Evolutionary conservation across 1,139 yeast genomes (phyloP).

Genomic region (Yamadazyma sp.): DNA sequence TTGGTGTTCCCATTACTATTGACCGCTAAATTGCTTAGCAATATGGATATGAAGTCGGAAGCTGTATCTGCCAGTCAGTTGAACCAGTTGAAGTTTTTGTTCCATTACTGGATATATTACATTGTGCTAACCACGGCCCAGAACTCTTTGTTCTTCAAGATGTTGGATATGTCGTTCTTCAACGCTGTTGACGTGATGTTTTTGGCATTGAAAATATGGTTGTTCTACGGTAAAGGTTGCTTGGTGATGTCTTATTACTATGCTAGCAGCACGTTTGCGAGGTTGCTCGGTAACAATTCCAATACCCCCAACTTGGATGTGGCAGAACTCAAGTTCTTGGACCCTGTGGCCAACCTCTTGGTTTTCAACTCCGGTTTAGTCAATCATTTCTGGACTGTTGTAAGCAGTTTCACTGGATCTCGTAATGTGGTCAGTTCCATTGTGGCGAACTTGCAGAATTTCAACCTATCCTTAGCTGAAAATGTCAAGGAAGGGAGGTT

Average conservation of each 20-base stretch:
- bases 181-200: constrained; percentile 9
- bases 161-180: constrained; percentile 13
- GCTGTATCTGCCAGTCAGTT: constrained; percentile 3
- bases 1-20: constrained; percentile 18
- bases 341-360: constrained; percentile 15
- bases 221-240: constrained; percentile 30
- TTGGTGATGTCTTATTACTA: constrained; percentile 20
- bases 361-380: constrained; percentile 10
- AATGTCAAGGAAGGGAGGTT: constrained; percentile 2
- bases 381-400: constrained; percentile 3
- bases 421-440: constrained; percentile 12
- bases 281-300: constrained; percentile 3
- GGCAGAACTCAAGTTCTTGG: constrained; percentile 17
- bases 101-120: constrained; percentile 29
- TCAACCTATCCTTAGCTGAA: constrained; percentile 9
- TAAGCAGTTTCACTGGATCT: constrained; percentile 10
- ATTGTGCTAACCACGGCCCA: constrained; percentile 17
- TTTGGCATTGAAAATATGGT: constrained; percentile 23
- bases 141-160: constrained; percentile 10
- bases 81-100: constrained; percentile 20
- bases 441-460: constrained; percentile 8
- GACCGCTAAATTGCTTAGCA: constrained; percentile 18
- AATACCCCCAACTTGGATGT: constrained; percentile 9
- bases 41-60: constrained; percentile 7
- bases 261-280: constrained; percentile 4